phyloP scores from a whole-genome alignment of 2,329 filamentous ascomycete genomes.

The Chlorencoelia australis region DNA sequence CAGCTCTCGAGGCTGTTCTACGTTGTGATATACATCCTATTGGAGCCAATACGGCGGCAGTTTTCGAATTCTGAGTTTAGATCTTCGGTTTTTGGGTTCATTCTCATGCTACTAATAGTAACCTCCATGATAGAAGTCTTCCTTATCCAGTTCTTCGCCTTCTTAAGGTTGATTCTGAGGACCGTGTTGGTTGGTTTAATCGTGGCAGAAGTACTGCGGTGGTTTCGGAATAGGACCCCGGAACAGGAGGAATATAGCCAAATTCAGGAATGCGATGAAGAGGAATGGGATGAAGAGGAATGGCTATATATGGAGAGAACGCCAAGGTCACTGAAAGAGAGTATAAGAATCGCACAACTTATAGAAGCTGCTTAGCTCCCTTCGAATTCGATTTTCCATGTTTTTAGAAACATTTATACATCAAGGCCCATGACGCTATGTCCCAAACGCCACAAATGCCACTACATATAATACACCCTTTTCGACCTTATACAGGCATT shows the following conservation, averaged over 20 bases:
- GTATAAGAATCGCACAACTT: neutral
- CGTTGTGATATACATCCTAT: too few relatives aligned
- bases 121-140: conserved; percentile 1
- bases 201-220: neutral
- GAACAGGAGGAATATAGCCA: too few relatives aligned
- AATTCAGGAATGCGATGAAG: too few relatives aligned
- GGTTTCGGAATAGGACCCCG: neutral
- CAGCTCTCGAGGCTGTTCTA: too few relatives aligned
- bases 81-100: neutral
- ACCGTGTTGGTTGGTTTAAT: neutral
- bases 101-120: neutral
- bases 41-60: neutral
- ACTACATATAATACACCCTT: conserved; percentile 15
- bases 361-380: neutral
- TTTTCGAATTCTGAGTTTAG: neutral
- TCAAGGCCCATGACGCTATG: conserved; percentile 1
- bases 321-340: too few relatives aligned
- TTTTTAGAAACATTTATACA: neutral
- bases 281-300: too few relatives aligned
- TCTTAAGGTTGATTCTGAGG: conserved; percentile 1
- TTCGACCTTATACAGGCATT: conserved; percentile 25
- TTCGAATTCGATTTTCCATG: neutral
- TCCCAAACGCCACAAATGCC: conserved; percentile 19
- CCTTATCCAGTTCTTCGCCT: neutral
- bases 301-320: too few relatives aligned